Evolutionary conservation across 1,284 basidiomycete species (phyloP).

Genomic region (Sanguinoderma infundibulare): DNA sequence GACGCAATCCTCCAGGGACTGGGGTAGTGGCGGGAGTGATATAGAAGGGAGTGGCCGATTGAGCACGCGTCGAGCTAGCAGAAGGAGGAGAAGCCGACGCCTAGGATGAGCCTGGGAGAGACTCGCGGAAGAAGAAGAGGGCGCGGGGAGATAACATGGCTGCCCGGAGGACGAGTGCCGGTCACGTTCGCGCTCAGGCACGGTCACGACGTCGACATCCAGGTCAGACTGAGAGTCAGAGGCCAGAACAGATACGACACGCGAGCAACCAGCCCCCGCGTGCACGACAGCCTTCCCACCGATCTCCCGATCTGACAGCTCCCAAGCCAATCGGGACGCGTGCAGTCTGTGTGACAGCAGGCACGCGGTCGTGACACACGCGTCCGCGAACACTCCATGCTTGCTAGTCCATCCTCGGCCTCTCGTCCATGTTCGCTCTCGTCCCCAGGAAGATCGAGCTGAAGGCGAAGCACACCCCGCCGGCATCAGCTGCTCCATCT

Average conservation of each 20-base stretch:
- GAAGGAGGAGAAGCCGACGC: neutral
- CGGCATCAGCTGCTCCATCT: no score
- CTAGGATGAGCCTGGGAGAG: neutral
- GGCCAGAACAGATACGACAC: no score
- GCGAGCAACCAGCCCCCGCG: no score
- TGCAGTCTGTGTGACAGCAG: neutral
- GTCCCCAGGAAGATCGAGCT: constrained; percentile 34
- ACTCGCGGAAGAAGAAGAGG: neutral
- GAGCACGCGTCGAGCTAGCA: neutral
- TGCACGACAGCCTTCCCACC: neutral
- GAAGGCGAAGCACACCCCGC: no score
- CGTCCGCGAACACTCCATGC: neutral
- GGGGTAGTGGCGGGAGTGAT: no score
- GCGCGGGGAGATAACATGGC: neutral
- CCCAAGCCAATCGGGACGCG: neutral
- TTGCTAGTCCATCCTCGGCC: neutral
- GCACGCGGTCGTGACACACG: neutral
- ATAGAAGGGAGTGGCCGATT: no score
- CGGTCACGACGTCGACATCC: no score
- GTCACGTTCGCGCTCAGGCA: neutral
- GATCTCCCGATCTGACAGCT: neutral
- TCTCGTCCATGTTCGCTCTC: constrained; percentile 31
- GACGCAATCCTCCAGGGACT: neutral
- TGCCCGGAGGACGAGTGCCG: neutral
- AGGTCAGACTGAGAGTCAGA: neutral